Evolutionary conservation across 2,329 filamentous ascomycete species (phyloP), one percentile per base, ranked within the genome.

Genomic region (Sporothrix inflata): DNA sequence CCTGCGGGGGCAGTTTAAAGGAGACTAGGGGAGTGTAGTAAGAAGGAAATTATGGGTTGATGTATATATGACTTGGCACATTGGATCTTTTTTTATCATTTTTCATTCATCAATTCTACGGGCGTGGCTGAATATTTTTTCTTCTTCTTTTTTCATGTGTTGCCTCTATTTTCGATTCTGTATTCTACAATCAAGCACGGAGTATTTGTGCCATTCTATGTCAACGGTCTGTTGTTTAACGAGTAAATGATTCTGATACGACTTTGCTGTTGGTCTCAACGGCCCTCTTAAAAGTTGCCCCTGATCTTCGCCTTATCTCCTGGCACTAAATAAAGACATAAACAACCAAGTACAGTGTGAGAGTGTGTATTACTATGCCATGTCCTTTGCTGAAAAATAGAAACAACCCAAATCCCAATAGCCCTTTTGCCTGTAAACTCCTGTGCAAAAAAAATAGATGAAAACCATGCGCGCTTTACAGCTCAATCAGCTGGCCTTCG

Each of bases 1-100:
- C 4, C 77, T 91, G 60, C 83, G 87, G 76, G 84, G 82, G 8
- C 74, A 74, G 66, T 74, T 71, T 42, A 30, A 16, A 21, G 27
- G 30, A 34, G 65, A 51, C 16, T 66, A 61, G 34, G 34, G 34
- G 9, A 34, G 57, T 12, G 47, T 8, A 49, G 14, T n/a, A 24
- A 27, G 21, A 14, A 45, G 45, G 38, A 24, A 24, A n/a, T 42
- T 14, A 16, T 4, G 60, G 27, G 19, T 34, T 51, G 24, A 21
- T 51, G 45, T 67, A 67, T 53, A 53, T 67, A 67, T 66, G 63
- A 67, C 24, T 67, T 34, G 60, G 60, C 60, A 65, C 21, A 38
- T 49, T 65, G 40, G 40, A 47, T 34, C 63, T 49, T 45, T 49
- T 27, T 5, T 2, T 7, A 5, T 40, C 40, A 0, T n/a, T n/a